A percentile compares a stretch with the other conserved stretches of the same genome.
phyloP scores from a whole-genome alignment of 305 asterid species.

The Euphrasia arctica region DNA sequence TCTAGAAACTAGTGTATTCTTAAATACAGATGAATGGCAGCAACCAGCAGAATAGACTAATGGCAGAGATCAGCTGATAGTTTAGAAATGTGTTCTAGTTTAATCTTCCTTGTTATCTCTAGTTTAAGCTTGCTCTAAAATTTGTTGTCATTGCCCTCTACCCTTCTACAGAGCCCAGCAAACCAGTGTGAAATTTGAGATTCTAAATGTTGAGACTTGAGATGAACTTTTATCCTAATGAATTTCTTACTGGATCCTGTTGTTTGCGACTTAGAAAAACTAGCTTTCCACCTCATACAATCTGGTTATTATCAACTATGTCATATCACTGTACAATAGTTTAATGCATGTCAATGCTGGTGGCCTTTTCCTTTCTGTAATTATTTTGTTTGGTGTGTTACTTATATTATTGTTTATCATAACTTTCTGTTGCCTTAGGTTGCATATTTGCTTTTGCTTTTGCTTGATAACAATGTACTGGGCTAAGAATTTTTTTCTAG shows the following conservation, averaged over 20 bases:
- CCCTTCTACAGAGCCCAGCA: not conserved
- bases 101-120: not conserved
- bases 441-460: constrained; percentile 7
- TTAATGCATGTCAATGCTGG: not conserved
- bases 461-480: constrained; percentile 16
- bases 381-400: not conserved
- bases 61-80: not conserved
- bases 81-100: not conserved
- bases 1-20: not conserved
- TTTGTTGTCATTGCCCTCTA: not conserved
- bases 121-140: not conserved
- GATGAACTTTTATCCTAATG: constrained; percentile 9
- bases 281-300: constrained; percentile 15
- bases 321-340: not conserved
- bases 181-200: not conserved
- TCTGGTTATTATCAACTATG: not conserved
- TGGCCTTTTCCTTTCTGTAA: constrained; percentile 3
- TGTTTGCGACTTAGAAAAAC: not conserved
- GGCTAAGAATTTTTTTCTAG: not conserved
- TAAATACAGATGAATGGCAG: not conserved
- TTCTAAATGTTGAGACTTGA: constrained; percentile 2
- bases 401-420: not conserved
- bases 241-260: constrained; percentile 10
- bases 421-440: constrained; percentile 6
- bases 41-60: too few species aligned